phyloP scores from a whole-genome alignment of 2,329 filamentous ascomycete genomes.

The Ophiostoma novo-ulmi region DNA sequence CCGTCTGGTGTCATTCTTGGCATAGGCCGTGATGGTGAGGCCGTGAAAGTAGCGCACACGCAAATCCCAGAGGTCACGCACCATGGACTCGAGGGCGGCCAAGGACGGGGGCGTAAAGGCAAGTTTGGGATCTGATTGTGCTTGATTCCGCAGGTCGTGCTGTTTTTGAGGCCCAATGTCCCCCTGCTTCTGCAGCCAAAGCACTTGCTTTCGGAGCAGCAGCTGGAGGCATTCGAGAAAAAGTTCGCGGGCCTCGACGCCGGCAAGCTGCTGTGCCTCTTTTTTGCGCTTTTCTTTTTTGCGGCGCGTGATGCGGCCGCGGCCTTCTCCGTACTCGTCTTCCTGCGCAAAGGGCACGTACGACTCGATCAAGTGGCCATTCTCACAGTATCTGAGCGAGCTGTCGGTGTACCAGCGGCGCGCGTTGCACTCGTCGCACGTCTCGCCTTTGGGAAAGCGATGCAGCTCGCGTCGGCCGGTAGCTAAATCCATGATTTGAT shows the following conservation, averaged over 20 bases:
- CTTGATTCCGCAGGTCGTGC: slow-evolving; percentile 31
- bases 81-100: slow-evolving; percentile 68
- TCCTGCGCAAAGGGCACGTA: slow-evolving; percentile 51
- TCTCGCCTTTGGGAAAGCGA: slow-evolving; percentile 49
- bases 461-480: slow-evolving; percentile 41
- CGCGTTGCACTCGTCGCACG: slow-evolving; percentile 63
- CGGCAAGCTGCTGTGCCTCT: slow-evolving; percentile 53
- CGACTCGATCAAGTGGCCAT: slow-evolving; percentile 68
- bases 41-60: slow-evolving; percentile 54
- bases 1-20: slow-evolving; percentile 22
- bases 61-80: slow-evolving; percentile 81
- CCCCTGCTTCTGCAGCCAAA: slow-evolving; percentile 65
- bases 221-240: slow-evolving; percentile 83
- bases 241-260: slow-evolving; percentile 65
- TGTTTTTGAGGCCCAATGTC: slow-evolving; percentile 36
- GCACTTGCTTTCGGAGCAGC: slow-evolving; percentile 73
- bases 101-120: slow-evolving; percentile 36
- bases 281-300: slow-evolving; percentile 55
- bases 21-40: slow-evolving; percentile 42
- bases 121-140: not conserved
- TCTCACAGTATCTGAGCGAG: slow-evolving; percentile 71
- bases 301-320: slow-evolving; percentile 51
- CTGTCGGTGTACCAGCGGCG: slow-evolving; percentile 67
- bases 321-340: slow-evolving; percentile 58
- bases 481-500: slow-evolving; percentile 35